Percentiles rank a stretch among this genome's conserved stretches.
Evolutionary conservation across 345 rosid species (phyloP).

Genomic region (Luvunga scandens): DNA sequence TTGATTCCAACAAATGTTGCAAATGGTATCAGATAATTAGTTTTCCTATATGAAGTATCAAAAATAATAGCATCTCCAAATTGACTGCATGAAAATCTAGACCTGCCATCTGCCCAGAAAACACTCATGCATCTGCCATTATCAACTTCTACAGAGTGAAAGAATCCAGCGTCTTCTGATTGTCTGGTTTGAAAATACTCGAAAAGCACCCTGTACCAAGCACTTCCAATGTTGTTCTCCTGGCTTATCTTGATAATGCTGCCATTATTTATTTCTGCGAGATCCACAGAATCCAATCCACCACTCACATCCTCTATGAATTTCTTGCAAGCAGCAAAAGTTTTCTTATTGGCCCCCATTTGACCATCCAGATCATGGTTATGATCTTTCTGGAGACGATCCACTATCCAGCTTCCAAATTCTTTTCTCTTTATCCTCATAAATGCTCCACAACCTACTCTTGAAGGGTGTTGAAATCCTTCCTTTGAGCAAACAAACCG

Average conservation of each 20-base stretch:
- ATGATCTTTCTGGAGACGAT: slow-evolving; percentile 73
- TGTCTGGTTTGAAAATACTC: no score
- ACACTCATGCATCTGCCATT: no score
- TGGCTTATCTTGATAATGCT: slow-evolving; percentile 27
- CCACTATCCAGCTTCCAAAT: slow-evolving; percentile 78
- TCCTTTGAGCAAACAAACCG: slow-evolving; percentile 93
- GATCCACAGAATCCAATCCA: slow-evolving; percentile 48
- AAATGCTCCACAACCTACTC: slow-evolving; percentile 91
- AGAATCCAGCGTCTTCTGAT: no score
- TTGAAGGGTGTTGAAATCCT: slow-evolving; percentile 94
- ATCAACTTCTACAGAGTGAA: no score
- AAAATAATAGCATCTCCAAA: slow-evolving; percentile 18
- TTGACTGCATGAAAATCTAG: no score
- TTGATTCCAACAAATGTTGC: slow-evolving; percentile 81
- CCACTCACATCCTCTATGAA: slow-evolving; percentile 46
- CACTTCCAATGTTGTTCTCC: slow-evolving; percentile 61
- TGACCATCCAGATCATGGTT: slow-evolving; percentile 67
- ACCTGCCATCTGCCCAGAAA: no score
- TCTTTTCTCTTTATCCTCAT: slow-evolving; percentile 91
- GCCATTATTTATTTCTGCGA: slow-evolving; percentile 35
- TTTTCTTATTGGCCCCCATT: slow-evolving; percentile 31
- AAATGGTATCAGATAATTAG: slow-evolving; percentile 59
- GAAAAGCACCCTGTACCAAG: slow-evolving; percentile 70
- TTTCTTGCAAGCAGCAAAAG: slow-evolving; percentile 47
- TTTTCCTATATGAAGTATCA: slow-evolving; percentile 75